Base-by-base conservation (phyloP, 495 filamentous ascomycete genomes). In the Xylaria intraflava region DNA sequence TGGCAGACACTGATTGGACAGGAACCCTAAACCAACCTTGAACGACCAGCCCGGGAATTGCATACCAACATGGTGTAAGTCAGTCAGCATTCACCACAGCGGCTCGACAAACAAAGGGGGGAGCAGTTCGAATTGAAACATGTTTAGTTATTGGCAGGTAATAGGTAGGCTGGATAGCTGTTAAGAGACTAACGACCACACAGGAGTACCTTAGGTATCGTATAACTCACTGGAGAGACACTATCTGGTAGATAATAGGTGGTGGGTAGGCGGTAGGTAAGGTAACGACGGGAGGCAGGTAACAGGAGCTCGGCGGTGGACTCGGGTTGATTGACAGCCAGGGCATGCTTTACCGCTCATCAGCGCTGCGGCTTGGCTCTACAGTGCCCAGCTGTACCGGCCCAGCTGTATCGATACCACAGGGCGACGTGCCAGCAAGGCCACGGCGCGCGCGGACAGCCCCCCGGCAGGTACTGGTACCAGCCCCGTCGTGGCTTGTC, bases 401-500 rank as follows among this genome's bases (percentile, higher is more conserved):
- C n/a, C n/a, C n/a, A n/a, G n/a, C n/a, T n/a, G n/a, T n/a, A n/a
- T n/a, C n/a, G n/a, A n/a, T n/a, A n/a, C n/a, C n/a, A n/a, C n/a
- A n/a, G n/a, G n/a, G n/a, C n/a, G n/a, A n/a, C n/a, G n/a, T n/a
- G n/a, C n/a, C n/a, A n/a, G n/a, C n/a, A n/a, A n/a, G n/a, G n/a
- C n/a, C n/a, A n/a, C n/a, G n/a, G n/a, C n/a, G n/a, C n/a, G n/a
- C n/a, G n/a, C n/a, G n/a, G n/a, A n/a, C 48, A 51, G 36, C 8
- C 20, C 47, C 46, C 27, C 16, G 6, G 11, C 43, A 29, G 26
- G 2, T 23, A 20, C 19, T 11, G 14, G 3, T 9, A 11, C 16
- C 36, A 39, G 36, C 39, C 49, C 53, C 46, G 57, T 38, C 3
- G 35, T 38, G 35, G 35, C 59, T 68, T 65, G 58, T 69, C 66